These are phyloP conservation scores for Mollisia scopiformis DNA, from an alignment of 2,329 filamentous ascomycete species.

Conservation along the genomic window DNA sequence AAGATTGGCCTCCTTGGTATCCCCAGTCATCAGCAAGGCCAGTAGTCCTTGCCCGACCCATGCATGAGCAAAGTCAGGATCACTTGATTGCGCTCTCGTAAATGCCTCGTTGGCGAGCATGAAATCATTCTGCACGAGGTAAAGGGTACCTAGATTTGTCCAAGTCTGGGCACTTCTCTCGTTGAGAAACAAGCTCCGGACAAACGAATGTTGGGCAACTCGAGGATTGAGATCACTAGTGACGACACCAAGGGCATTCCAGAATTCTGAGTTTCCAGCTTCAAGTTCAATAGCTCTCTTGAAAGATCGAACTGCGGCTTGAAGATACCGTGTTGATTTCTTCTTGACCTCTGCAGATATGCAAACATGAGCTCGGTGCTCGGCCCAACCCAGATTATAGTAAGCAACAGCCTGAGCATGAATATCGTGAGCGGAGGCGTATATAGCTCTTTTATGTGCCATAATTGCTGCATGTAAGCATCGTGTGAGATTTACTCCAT, in stretches of 20 bases:
- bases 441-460: slow-evolving; percentile 84
- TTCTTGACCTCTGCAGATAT: slow-evolving; percentile 55
- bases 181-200: slow-evolving; percentile 89
- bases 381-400: slow-evolving; percentile 96
- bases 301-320: slow-evolving; percentile 85
- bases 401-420: slow-evolving; percentile 95
- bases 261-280: slow-evolving; percentile 92
- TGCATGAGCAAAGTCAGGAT: slow-evolving; percentile 90
- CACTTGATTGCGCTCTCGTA: slow-evolving; percentile 86
- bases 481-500: slow-evolving; percentile 51
- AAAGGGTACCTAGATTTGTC: slow-evolving; percentile 89
- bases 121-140: slow-evolving; percentile 80
- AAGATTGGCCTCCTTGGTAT: slow-evolving; percentile 75
- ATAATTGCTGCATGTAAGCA: slow-evolving; percentile 76
- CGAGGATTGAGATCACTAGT: slow-evolving; percentile 84
- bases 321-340: slow-evolving; percentile 70
- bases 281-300: slow-evolving; percentile 96
- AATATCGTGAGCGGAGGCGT: slow-evolving; percentile 70
- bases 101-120: slow-evolving; percentile 90
- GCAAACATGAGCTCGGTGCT: slow-evolving; percentile 78
- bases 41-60: slow-evolving; percentile 94
- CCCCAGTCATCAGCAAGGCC: slow-evolving; percentile 71
- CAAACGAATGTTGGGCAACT: slow-evolving; percentile 91
- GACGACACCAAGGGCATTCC: slow-evolving; percentile 92
- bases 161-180: slow-evolving; percentile 83